Evolutionary conservation across 2,329 filamentous ascomycete genomes (phyloP).

Genomic region (Cryphonectria parasitica): DNA sequence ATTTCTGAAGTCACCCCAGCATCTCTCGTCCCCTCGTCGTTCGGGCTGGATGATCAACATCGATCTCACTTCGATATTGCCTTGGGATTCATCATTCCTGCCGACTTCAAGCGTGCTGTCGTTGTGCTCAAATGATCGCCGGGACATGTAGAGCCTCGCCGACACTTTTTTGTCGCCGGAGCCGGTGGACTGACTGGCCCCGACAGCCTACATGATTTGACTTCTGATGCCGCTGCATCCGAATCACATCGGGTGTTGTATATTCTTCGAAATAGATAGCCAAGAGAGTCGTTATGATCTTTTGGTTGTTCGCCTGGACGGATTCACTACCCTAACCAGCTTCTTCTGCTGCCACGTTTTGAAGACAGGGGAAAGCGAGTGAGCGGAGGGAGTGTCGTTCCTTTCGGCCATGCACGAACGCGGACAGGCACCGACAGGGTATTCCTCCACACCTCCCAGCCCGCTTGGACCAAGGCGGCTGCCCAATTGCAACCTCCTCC

Average conservation of each 20-base stretch:
- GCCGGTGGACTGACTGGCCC: background rate
- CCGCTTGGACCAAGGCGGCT: background rate
- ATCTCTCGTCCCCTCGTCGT: background rate
- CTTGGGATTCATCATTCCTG: background rate
- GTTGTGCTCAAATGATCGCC: background rate
- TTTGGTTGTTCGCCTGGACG: background rate
- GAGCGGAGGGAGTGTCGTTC: background rate
- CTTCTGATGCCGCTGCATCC: background rate
- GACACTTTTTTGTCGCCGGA: background rate
- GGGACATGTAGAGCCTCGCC: conserved; percentile 4
- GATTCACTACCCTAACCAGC: background rate
- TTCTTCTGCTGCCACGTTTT: background rate
- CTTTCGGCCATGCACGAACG: conserved; percentile 5
- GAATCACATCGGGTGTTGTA: background rate
- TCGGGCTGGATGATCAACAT: background rate
- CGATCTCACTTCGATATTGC: background rate
- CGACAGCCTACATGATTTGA: background rate
- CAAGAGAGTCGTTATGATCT: background rate
- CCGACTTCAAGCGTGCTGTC: background rate
- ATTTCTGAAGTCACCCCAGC: background rate
- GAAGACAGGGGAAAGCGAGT: background rate
- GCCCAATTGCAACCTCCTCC: background rate
- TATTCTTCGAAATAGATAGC: background rate
- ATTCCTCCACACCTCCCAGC: background rate
- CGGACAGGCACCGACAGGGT: background rate